Base-by-base conservation (phyloP, 306 rosid species). In the Medicago arabica region DNA sequence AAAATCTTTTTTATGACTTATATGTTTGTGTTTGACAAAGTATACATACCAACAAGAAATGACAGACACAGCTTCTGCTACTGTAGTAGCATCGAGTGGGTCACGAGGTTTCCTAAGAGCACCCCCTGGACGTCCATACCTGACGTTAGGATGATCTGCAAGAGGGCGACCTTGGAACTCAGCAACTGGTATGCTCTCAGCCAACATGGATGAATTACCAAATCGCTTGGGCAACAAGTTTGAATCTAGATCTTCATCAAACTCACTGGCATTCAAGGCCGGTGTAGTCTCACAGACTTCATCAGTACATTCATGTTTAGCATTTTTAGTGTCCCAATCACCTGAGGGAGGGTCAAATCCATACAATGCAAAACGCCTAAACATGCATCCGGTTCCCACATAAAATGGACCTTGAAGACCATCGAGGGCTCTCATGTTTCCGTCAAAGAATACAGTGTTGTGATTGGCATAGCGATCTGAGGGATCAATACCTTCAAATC, bases 321-420 rank as follows among this genome's bases (percentile, higher is more conserved):
- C 7, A 31, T 50, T 38, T 55, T 43, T 51, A 36, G 58, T 58
- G 28, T 86, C 87, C 87, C 0, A 69, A 13, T 67, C 72, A 15
- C 31, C 82, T 7, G 72, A 10, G 6, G 97, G 98, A 1, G 98
- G 98, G 16, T 89, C 88, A 16, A 94, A 94, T 16, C 97, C 98
- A 0, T 89, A 94, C 6, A 94, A 73, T 1, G 98, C 97, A 54
- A 88, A 94, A 15, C 97, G 54, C 78, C 98, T 76, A 44, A 94
- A 94, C 96, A 94, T 91, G 55, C 91, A 86, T 5, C 98, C 97
- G 0, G 98, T 94, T 75, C 98, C 98, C 28, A 94, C 96, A 18
- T 94, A 94, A 43, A 94, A 77, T 3, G 96, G 98, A 23, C 98
- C 98, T 82, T 86, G 90, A 1, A 86, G 41, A 15, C 90, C 90